These are phyloP conservation scores for Gonium pectorale DNA, from an alignment of 139 green algal species.

Conservation along the genomic window DNA sequence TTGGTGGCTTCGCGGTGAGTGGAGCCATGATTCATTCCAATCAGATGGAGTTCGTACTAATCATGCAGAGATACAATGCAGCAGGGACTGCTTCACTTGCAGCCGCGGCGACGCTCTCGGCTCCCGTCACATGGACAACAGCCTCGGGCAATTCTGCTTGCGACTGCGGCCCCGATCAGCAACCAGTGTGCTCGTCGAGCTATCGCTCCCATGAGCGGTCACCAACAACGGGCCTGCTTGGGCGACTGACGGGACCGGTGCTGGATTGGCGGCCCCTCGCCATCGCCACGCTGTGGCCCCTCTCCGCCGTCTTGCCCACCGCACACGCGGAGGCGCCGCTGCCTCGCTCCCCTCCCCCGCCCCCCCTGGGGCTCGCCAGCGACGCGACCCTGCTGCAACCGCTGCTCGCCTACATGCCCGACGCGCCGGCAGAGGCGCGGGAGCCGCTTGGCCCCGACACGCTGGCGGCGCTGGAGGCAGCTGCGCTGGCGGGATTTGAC, in stretches of 20 bases:
- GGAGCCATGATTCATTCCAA: too few species aligned
- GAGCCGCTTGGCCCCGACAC: not conserved
- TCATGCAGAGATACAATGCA: too few species aligned
- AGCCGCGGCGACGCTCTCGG: too few species aligned
- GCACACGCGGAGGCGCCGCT: not conserved
- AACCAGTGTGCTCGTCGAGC: too few species aligned
- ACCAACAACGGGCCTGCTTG: too few species aligned
- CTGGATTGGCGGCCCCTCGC: not conserved
- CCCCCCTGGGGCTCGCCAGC: not conserved
- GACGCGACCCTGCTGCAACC: constrained; percentile 7
- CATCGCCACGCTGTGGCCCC: not conserved
- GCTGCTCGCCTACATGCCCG: constrained; percentile 1
- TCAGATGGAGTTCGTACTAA: too few species aligned
- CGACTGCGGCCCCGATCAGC: too few species aligned
- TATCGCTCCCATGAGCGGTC: too few species aligned
- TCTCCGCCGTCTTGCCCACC: not conserved
- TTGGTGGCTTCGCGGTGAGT: too few species aligned
- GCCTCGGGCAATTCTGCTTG: too few species aligned
- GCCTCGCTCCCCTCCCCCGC: not conserved
- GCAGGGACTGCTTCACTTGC: too few species aligned
- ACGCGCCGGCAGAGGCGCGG: not conserved
- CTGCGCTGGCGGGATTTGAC: constrained; percentile 7
- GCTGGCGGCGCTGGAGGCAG: constrained; percentile 16
- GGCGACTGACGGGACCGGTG: not conserved
- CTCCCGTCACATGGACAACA: too few species aligned